Evolutionary conservation across 2,329 filamentous ascomycete species (phyloP), one percentile per base, ranked within the genome.

Genomic region (Verticillium isaacii): DNA sequence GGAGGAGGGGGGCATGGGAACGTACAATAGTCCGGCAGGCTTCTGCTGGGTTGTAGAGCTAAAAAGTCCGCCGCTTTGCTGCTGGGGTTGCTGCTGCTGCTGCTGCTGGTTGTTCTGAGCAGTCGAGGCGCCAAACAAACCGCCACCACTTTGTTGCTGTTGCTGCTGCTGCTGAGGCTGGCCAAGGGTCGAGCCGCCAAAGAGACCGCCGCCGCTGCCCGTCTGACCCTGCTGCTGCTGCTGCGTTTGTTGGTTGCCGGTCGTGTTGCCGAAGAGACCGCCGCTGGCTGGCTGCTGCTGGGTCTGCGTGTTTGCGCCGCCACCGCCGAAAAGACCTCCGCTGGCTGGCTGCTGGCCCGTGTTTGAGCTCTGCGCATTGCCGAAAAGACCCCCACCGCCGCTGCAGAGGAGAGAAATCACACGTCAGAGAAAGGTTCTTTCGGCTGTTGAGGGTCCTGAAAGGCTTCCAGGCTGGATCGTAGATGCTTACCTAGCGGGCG

Each of bases 241-340:
- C 29, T 37, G 60, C 55, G 61, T 65, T 60, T 41, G 69, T 58
- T 34, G 66, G 61, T 71, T 72, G 32, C 65, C 68, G 65, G 70
- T 70, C 19, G 67, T 60, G 32, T 57, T 64, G 39, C 74, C 75
- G 65, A 78, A 78, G 34, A 79, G 65, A 58, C 76, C 71, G 52
- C 77, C 72, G 23, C 72, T 69, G 23, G 74, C 72, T 19, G 39
- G 57, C 25, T 58, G 36, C 17, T 45, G 57, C 56, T 76, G 71
- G 69, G 77, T 77, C 50, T 63, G 56, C 14, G 65, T 64, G 23
- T 62, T 55, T 54, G 45, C 29, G 29, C 62, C 32, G 62, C 25
- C 23, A 54, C 61, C 23, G 29, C 65, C 65, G 23, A 68, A 68
- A 8, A 67, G 61, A 12, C 67, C 66, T n/a, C 66, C 64, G 29